Evolutionary conservation across 306 rosid genomes (phyloP), one percentile per base, ranked within the genome.

Genomic region (Alnus glutinosa): DNA sequence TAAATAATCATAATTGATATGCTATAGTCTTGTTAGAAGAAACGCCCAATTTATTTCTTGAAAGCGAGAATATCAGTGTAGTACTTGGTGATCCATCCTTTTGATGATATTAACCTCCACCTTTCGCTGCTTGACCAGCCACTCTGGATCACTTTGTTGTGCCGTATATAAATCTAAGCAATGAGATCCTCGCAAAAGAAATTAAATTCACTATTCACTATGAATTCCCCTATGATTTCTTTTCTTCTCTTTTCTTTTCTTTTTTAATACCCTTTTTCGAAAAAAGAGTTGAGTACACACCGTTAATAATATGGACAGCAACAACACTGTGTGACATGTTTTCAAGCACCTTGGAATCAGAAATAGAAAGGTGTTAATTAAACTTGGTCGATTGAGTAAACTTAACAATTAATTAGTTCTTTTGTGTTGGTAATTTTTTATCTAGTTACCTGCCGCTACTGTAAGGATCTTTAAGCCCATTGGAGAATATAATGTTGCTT

Each of bases 381-480:
- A 75, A 62, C n/a, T 34, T 34, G 36, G 36, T 34, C 36, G 36
- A n/a, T 34, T 2, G 36, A 34, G 36, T 34, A 34, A 34, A n/a
- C 15, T 2, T n/a, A n/a, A n/a, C 3, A 28, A 12, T 72, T 12
- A 16, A 49, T 46, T 12, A 28, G 72, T 57, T 14, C 18, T 37
- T 3, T 72, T 23, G 55, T 36, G 19, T 13, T 50, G 6, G 23
- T n/a, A 32, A 48, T 61, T 54, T 54, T n/a, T 66, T 48, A 2
- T 18, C n/a, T 54, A 2, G 36, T 34, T 34, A 90, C 94, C 93
- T 89, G 77, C 88, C 90, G 48, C 54, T 79, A 47, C 94, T 88
- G 2, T 70, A 92, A 66, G 94, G 94, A 75, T 92, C 94, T 86
- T 63, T 84, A 4, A 92, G 80, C 47, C 97, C 94, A 81, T 92